Base-by-base conservation (phyloP, 345 rosid species). In the Jatropha curcas region DNA sequence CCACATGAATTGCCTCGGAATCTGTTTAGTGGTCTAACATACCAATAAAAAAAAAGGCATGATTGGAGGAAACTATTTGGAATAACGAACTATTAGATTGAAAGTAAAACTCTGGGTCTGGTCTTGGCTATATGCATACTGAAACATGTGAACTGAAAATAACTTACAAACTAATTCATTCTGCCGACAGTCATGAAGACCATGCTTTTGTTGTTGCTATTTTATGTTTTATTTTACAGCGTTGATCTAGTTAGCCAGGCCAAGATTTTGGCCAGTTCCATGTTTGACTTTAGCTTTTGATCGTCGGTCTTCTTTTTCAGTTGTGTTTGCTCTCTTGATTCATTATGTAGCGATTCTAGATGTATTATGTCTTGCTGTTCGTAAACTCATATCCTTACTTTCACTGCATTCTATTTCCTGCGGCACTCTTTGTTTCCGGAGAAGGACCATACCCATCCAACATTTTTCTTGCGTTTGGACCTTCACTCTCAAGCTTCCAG, bases 381-480 rank as follows among this genome's bases (percentile, higher is more conserved):
- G 6, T 43, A 37, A n/a, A 65, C 11, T 50, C 0, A 10, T 45
- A 19, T 63, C 11, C 10, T 34, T 43, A 13, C 30, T 39, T 24
- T 50, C 12, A 60, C 51, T 25, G 27, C n/a, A 2, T 51, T 52
- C 33, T 48, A 19, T 77, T 37, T 71, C 50, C 81, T 70, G 69
- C n/a, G 68, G 71, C 86, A 92, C 89, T 87, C 92, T 53, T 81
- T 88, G 96, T 81, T 92, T 94, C 71, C 88, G 96, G 73, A 90
- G 98, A 85, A 97, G 97, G 41, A 85, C n/a, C 93, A 74, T 92
- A 81, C 64, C 83, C 92, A 27, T 90, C 98, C 90, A 3, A 88
- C 92, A 88, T 92, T 79, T 82, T 94, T 96, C 62, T 83, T 94
- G 78, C 98, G 72, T 92, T 94, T 77, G 94, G 87, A 70, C 94